Evolutionary conservation across 257 asterid genomes (phyloP).

Genomic region (Haberlea rhodopensis): DNA sequence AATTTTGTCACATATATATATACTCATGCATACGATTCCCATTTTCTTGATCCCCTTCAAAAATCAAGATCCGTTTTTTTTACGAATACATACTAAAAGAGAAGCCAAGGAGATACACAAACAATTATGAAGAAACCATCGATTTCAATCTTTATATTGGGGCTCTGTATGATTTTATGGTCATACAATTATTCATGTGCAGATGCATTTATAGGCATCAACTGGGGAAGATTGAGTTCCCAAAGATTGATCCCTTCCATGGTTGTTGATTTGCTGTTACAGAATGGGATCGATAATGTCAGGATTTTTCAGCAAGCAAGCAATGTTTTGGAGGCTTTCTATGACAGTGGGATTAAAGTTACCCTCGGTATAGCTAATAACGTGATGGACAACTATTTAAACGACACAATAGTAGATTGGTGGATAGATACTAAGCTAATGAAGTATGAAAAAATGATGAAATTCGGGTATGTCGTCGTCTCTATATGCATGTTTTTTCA

Average conservation of each 20-base stretch:
- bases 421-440: not conserved
- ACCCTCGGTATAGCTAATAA: conserved; percentile 5
- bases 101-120: too few species aligned
- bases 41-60: too few species aligned
- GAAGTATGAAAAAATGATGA: not conserved
- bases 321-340: conserved; percentile 29
- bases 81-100: too few species aligned
- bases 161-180: not conserved
- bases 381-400: too few species aligned
- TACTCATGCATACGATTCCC: too few species aligned
- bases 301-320: not conserved
- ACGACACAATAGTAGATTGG: not conserved
- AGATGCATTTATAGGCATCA: conserved; percentile 26
- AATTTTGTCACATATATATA: too few species aligned
- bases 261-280: conserved; percentile 39
- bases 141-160: not conserved
- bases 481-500: too few species aligned
- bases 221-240: conserved; percentile 35
- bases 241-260: conserved; percentile 40
- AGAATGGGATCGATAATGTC: conserved; percentile 13
- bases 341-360: conserved; percentile 14
- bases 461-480: not conserved
- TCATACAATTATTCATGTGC: not conserved
- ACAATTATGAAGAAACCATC: not conserved
- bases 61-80: too few species aligned